Percentiles rank a stretch among this genome's conserved stretches.
phyloP scores from a whole-genome alignment of 2,329 filamentous ascomycete genomes.

The Pestalotiopsis sp. region DNA sequence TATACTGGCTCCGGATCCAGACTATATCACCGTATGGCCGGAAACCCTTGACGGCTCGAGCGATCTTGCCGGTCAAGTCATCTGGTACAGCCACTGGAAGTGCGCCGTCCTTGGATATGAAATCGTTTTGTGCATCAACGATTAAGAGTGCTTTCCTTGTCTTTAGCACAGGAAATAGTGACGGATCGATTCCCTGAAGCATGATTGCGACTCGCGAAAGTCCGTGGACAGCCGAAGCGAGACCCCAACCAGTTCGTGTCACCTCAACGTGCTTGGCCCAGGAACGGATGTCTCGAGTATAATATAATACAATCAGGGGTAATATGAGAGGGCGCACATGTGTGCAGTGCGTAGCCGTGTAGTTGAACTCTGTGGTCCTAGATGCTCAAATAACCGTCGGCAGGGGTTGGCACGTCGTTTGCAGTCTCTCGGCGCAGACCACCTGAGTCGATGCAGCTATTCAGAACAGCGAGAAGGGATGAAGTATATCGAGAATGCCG shows the following conservation, averaged over 20 bases:
- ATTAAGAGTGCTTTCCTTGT: conserved; percentile 75
- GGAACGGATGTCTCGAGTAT: not conserved
- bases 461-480: not conserved
- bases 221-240: not conserved
- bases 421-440: not conserved
- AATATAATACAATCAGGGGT: not conserved
- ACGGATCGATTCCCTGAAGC: conserved; percentile 46
- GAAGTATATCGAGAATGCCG: not conserved
- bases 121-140: conserved; percentile 90
- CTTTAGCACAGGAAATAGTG: conserved; percentile 56
- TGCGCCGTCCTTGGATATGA: conserved; percentile 69
- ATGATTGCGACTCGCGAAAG: not conserved
- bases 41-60: conserved; percentile 71
- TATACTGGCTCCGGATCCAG: conserved; percentile 81
- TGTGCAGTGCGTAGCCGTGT: not conserved
- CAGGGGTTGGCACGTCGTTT: not conserved
- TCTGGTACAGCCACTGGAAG: conserved; percentile 66
- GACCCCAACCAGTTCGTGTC: not conserved
- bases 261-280: not conserved
- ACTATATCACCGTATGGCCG: conserved; percentile 74
- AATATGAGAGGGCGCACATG: not conserved
- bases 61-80: conserved; percentile 69
- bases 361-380: not conserved
- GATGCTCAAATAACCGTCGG: not conserved
- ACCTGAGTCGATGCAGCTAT: not conserved